Evolutionary conservation across 768 basidiomycete species (phyloP), one percentile per base, ranked within the genome.

Genomic region (Lactarius akahatsu): DNA sequence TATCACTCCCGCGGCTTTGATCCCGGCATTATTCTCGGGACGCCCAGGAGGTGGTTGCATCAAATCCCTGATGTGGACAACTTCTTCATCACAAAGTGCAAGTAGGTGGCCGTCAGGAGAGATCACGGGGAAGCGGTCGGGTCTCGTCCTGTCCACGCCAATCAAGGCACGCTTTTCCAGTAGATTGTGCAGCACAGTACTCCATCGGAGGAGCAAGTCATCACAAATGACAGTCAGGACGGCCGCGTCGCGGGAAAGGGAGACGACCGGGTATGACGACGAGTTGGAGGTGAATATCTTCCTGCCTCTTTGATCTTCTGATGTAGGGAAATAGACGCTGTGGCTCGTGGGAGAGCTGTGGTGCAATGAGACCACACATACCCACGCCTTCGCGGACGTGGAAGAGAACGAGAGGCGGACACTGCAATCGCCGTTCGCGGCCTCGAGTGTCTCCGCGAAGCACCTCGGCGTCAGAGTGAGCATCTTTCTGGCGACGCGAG

Each of bases 61-160:
- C 40, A 67, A 41, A 40, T 67, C 66, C n/a, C 58, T 38, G 26
- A 67, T 34, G 32, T 59, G 57, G 36, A 67, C 52, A 16, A 67
- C 62, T 1, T 59, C 57, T 2, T n/a, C 66, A 47, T 62, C 34
- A 26, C 66, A 67, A 26, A 59, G 30, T 23, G 66, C 66, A 18
- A 67, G 57, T 26, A 67, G 50, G 57, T n/a, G 62, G 0, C 62
- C 50, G 20, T 67, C 62, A 2, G 62, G 50, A n/a, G 66, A 67
- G 20, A 63, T 63, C 40, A 47, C 57, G 6, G 66, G 62, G 41
- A 67, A 59, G 58, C 66, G 62, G 41, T 59, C 62, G 34, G 55
- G 62, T 32, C 43, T 54, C 40, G 62, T 30, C 9, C 50, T 63
- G 16, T 67, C 62, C 7, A 67, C 38, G 15, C 26, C 34, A 15